phyloP scores from a whole-genome alignment of 306 rosid genomes.

The Inga leiocalycina region DNA sequence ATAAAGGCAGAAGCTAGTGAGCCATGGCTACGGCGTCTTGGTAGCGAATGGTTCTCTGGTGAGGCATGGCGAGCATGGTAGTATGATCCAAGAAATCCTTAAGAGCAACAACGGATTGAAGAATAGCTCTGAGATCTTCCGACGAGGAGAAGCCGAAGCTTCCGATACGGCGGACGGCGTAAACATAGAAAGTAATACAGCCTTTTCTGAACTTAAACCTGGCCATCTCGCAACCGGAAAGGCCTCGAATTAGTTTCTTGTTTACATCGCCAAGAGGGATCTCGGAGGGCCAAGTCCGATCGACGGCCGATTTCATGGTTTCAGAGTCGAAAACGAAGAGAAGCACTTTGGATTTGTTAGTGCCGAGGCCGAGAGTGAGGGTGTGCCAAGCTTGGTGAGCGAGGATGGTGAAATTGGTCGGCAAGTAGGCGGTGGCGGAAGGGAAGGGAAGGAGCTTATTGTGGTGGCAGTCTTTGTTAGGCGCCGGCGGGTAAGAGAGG shows the following conservation, averaged over 20 bases:
- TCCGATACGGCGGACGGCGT: conserved; percentile 76
- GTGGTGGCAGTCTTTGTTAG: conserved; percentile 12
- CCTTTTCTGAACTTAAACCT: conserved; percentile 97
- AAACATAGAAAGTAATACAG: conserved; percentile 86
- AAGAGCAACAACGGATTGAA: conserved; percentile 83
- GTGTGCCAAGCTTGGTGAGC: conserved; percentile 99
- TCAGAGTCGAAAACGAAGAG: conserved; percentile 81
- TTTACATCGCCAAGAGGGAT: conserved; percentile 89
- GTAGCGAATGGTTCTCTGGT: conserved; percentile 74
- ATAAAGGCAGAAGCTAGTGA: conserved; percentile 50
- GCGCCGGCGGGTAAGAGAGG: conserved; percentile 65
- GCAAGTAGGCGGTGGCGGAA: conserved; percentile 82
- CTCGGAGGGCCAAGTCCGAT: conserved; percentile 79
- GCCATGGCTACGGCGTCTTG: conserved; percentile 82
- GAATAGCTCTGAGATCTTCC: conserved; percentile 70
- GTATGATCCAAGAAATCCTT: conserved; percentile 98
- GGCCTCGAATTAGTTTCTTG: conserved; percentile 74
- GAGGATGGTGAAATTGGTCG: conserved; percentile 92
- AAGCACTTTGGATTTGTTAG: conserved; percentile 84
- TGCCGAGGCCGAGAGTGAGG: conserved; percentile 91
- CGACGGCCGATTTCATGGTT: conserved; percentile 57
- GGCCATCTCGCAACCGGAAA: conserved; percentile 80
- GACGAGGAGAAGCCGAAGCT: conserved; percentile 63
- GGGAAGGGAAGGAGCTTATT: conserved; percentile 60
- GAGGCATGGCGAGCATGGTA: conserved; percentile 88